Base-by-base conservation (phyloP, 2,329 filamentous ascomycete genomes). In the Aspergillus terreus region DNA sequence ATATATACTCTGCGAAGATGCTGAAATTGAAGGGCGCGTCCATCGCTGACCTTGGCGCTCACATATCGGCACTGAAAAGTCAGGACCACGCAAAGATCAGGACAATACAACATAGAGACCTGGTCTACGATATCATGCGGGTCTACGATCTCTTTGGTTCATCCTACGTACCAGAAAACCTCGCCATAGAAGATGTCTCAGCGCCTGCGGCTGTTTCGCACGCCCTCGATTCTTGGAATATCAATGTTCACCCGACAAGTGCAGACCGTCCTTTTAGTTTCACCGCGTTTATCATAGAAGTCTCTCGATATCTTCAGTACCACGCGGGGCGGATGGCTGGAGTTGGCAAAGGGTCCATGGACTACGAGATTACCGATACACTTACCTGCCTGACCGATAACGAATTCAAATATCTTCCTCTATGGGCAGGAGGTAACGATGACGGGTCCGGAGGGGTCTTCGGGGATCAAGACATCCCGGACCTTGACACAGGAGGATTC, bases 381-480 rank as follows among this genome's bases (percentile, higher is more conserved):
- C 65, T 85, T 0, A 73, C 84, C 0, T 76, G 73, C 4, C 73
- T 88, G 1, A 68, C 70, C 0, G 75, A 81, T 3, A 70, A 79
- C 2, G 85, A 88, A 67, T 77, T 81, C 57, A 80, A 80, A 51
- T 87, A 78, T 56, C 72, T 88, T 3, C 84, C 85, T 0, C 70
- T 87, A 4, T 88, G 83, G 83, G 84, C 83, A 0, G 84, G 80
- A 4, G 85, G 79, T 1, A 67, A 76, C 27, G 75, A 81, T 45
- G 79, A 82, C 50, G 79, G 71, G 0, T 73, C 71, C 0, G 79
- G 78, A 2, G 77, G 73, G 12, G 76, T 80, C 2, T 82, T 76
- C 56, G 67, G 64, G 0, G 71, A 73, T 42, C 62, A 64, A 6
- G 55, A 64, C 17, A 64, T 71, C 17, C 69, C 71, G 4, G 50